Evolutionary conservation across 176 grass and related monocot genomes (phyloP).

Genomic region (Eragrostis curvula): DNA sequence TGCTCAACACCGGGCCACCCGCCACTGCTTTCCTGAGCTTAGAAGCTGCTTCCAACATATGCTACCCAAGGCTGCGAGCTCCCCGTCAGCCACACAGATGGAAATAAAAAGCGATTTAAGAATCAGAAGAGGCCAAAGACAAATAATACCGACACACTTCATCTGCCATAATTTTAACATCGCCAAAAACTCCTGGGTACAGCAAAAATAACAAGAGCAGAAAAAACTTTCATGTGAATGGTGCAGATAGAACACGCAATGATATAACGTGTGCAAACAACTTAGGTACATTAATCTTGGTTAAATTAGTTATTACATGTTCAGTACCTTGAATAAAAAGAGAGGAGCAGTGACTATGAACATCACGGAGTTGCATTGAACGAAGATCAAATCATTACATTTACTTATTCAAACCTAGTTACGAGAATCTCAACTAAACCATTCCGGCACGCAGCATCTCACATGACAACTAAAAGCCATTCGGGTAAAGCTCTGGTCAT

Average conservation of each 20-base stretch:
- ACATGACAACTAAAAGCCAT: background rate
- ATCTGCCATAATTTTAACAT: too few species aligned
- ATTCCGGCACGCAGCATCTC: background rate
- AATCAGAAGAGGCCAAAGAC: too few species aligned
- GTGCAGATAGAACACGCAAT: background rate
- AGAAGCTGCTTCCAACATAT: too few species aligned
- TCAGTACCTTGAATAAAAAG: background rate
- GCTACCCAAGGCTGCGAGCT: too few species aligned
- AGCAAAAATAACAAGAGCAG: background rate
- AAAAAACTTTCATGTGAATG: background rate
- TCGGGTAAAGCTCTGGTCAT: background rate
- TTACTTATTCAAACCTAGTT: background rate
- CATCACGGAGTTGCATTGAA: background rate
- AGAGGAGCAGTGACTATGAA: background rate
- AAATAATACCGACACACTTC: background rate
- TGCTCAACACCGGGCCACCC: too few species aligned
- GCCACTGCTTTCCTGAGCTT: too few species aligned
- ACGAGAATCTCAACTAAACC: background rate
- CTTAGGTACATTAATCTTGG: background rate
- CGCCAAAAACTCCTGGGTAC: background rate
- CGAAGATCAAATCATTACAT: background rate
- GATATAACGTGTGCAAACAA: background rate
- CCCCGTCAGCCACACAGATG: too few species aligned
- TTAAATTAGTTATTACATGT: background rate
- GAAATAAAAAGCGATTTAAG: too few species aligned